phyloP scores from a whole-genome alignment of 2,329 filamentous ascomycete species.

The Scopulariopsis brevicaulis region DNA sequence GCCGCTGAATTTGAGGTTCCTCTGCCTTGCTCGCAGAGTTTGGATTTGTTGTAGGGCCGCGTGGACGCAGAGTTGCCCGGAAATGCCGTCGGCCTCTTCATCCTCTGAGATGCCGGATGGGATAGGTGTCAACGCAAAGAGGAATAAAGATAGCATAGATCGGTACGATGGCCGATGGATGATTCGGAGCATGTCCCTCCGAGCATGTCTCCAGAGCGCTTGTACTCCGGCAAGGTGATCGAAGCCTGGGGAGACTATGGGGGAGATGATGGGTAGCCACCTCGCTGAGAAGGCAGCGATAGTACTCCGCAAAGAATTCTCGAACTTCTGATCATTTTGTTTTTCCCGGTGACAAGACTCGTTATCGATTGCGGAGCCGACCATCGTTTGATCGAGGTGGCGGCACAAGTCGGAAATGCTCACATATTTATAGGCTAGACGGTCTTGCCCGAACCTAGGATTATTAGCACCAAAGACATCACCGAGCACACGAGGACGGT shows the following conservation, averaged over 20 bases:
- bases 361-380: slow-evolving; percentile 10
- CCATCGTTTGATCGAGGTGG: slow-evolving; percentile 22
- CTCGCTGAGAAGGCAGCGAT: slow-evolving; percentile 16
- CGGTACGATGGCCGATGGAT: slow-evolving; percentile 28
- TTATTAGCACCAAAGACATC: slow-evolving; percentile 4
- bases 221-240: slow-evolving; percentile 10
- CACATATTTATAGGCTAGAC: slow-evolving; percentile 16
- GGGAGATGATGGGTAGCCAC: slow-evolving; percentile 15
- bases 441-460: slow-evolving; percentile 13
- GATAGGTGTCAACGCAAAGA: slow-evolving; percentile 27
- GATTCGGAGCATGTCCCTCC: slow-evolving; percentile 24
- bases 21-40: slow-evolving; percentile 22
- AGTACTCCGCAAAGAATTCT: slow-evolving; percentile 14
- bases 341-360: slow-evolving; percentile 6
- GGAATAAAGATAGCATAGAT: slow-evolving; percentile 24
- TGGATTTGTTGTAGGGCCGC: slow-evolving; percentile 27
- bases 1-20: slow-evolving; percentile 25
- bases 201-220: slow-evolving; percentile 20
- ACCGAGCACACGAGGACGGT: slow-evolving; percentile 2
- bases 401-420: slow-evolving; percentile 17
- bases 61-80: slow-evolving; percentile 26
- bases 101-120: slow-evolving; percentile 25
- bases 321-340: slow-evolving; percentile 12
- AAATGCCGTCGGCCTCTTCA: slow-evolving; percentile 26
- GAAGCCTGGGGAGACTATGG: neutral